Base-by-base conservation (phyloP, 169 alveolate genomes). In the Eimeria praecox region DNA sequence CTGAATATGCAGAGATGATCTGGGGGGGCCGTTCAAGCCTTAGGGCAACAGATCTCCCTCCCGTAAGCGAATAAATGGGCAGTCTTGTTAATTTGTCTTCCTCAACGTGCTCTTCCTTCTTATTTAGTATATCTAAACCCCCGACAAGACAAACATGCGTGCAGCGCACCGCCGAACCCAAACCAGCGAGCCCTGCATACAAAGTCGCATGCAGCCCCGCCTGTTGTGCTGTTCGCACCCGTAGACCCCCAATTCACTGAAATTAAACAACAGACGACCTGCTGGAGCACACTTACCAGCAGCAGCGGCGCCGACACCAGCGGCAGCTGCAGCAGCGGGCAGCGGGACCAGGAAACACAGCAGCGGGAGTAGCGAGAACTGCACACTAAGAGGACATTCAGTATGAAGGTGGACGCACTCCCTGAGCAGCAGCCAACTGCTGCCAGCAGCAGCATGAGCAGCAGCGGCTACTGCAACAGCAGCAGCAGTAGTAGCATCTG, bases 391-490 rank as follows among this genome's bases (percentile, higher is more conserved):
- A 30, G 42, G 56, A 46, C 22, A 35, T 52, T 33, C 78, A 59
- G 24, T 22, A 38, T 85, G 92, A 22, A 85, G 78, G 92, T 5
- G 16, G 77, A 35, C 40, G 2, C 59, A 4, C 38, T 33, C 44
- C 54, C 59, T 59, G 92, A 27, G 80, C 92, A 24, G 80, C 62
- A 85, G 54, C 80, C 59, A 24, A 56, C 40, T 27, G 92, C 77
- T 54, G 80, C 46, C 20, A 27, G 24, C n/a, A 52, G 75, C 1
- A 30, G 75, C 77, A 52, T 38, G 52, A 49, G 91, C 91, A 12
- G 75, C 71, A 80, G 69, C 90, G 14, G 78, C 44, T 54, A 66
- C 44, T 56, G 38, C 78, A n/a, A 59, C 92, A 85, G 75, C 80
- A 59, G 90, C 44, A 44, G 90, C 73, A 22, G 59, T 22, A 14